Evolutionary conservation across 768 basidiomycete species (phyloP).

Genomic region (Psilocybe azurescens): DNA sequence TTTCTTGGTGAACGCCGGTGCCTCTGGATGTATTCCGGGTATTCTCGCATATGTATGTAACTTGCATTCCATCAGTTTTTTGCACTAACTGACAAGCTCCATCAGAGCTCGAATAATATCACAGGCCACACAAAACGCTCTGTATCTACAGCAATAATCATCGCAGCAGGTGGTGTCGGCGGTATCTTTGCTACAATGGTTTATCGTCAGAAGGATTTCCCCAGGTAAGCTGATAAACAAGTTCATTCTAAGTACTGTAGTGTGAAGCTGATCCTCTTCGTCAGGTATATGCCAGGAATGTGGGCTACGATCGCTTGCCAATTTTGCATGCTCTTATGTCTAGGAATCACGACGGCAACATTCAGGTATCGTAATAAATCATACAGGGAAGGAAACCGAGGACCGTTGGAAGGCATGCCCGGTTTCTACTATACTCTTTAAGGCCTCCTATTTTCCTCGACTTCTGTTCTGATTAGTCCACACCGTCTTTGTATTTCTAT

Average conservation of each 20-base stretch:
- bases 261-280: background rate
- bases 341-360: conserved; percentile 20
- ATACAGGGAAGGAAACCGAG: conserved; percentile 30
- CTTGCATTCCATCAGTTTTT: conserved; percentile 33
- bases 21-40: conserved; percentile 39
- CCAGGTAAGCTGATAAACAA: conserved; percentile 55
- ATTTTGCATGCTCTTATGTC: conserved; percentile 18
- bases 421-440: conserved; percentile 42
- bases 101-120: conserved; percentile 41
- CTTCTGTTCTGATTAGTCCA: background rate
- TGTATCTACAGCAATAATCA: conserved; percentile 39
- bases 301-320: conserved; percentile 27
- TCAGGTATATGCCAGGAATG: conserved; percentile 26
- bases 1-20: conserved; percentile 41
- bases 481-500: background rate
- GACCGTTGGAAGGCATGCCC: conserved; percentile 34
- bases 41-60: conserved; percentile 42
- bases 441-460: conserved; percentile 7
- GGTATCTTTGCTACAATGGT: conserved; percentile 48
- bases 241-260: conserved; percentile 33
- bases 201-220: conserved; percentile 41
- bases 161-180: conserved; percentile 42
- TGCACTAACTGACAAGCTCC: conserved; percentile 17
- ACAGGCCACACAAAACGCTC: conserved; percentile 42
- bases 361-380: conserved; percentile 20